A percentile compares a stretch with the other conserved stretches of the same genome.
Conservation (phyloP, 2,329 filamentous ascomycete genomes). For the Botrytis medusae region DNA sequence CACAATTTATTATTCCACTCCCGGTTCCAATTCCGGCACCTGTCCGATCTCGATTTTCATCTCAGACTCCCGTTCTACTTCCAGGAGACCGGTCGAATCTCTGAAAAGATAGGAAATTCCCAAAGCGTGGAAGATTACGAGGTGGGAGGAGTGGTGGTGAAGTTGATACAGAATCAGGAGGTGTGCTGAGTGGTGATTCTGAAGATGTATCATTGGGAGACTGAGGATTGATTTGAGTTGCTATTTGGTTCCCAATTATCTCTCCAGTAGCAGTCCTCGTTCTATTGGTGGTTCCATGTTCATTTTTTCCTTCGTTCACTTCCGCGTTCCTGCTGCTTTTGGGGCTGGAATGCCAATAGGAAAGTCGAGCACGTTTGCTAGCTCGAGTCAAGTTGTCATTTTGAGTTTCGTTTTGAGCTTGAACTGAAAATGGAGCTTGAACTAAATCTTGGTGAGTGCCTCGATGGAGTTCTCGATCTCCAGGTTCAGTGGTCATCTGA, state of each 20-base stretch:
- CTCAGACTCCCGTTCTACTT: neutral
- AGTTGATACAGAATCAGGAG: neutral
- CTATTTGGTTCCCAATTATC: accelerated
- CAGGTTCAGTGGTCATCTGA: neutral
- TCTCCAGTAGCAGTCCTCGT: too few species aligned
- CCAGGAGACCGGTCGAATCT: neutral
- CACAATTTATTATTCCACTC: neutral
- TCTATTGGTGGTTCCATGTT: too few species aligned
- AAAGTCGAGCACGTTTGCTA: neutral
- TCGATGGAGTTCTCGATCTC: too few species aligned
- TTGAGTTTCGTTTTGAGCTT: neutral
- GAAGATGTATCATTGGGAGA: neutral
- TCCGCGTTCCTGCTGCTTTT: accelerated
- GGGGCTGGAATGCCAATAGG: neutral
- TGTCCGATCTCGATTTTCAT: too few species aligned
- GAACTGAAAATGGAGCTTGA: neutral
- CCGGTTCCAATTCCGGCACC: too few species aligned
- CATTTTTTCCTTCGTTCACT: too few species aligned
- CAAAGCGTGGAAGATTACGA: neutral
- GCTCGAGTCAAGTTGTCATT: neutral
- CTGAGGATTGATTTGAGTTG: neutral
- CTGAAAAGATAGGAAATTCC: neutral
- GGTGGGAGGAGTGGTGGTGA: neutral
- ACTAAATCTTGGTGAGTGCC: neutral
- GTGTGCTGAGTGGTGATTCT: neutral